A percentile compares a stretch with the other conserved stretches of the same genome.
Evolutionary conservation across 139 green algal genomes (phyloP).

Genomic region (Trebouxia sp.): DNA sequence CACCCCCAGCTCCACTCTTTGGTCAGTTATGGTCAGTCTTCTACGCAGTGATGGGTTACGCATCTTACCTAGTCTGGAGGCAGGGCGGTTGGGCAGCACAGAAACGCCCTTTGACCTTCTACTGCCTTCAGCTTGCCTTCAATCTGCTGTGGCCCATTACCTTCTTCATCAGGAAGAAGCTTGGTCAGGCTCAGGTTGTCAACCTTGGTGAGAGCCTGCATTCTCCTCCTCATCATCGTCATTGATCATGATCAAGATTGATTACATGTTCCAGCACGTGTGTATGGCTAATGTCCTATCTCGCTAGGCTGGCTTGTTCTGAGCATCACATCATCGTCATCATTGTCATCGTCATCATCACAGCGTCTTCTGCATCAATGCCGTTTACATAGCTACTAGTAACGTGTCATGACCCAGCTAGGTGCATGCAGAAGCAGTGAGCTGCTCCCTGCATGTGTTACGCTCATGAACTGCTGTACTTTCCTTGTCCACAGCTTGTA

Average conservation of each 20-base stretch:
- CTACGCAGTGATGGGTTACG: slow-evolving; percentile 37
- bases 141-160: slow-evolving; percentile 60
- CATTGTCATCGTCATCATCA: neutral
- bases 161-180: slow-evolving; percentile 66
- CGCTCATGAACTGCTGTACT: too few relatives aligned
- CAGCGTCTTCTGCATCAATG: neutral
- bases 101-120: slow-evolving; percentile 38
- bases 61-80: slow-evolving; percentile 46
- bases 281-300: too few relatives aligned
- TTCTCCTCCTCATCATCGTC: too few relatives aligned
- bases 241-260: too few relatives aligned
- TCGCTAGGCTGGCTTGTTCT: neutral
- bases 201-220: slow-evolving; percentile 43
- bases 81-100: slow-evolving; percentile 32
- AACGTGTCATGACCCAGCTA: too few relatives aligned
- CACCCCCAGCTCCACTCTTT: slow-evolving; percentile 23
- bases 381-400: too few relatives aligned
- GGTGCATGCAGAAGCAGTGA: too few relatives aligned
- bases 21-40: neutral
- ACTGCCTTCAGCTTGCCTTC: slow-evolving; percentile 47
- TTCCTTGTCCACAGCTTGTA: too few relatives aligned
- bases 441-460: too few relatives aligned
- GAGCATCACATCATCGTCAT: neutral
- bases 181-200: slow-evolving; percentile 52
- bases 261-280: too few relatives aligned